Conservation (phyloP, 371 early-diverging fungal species). For the Dentiscutata heterogama region DNA sequence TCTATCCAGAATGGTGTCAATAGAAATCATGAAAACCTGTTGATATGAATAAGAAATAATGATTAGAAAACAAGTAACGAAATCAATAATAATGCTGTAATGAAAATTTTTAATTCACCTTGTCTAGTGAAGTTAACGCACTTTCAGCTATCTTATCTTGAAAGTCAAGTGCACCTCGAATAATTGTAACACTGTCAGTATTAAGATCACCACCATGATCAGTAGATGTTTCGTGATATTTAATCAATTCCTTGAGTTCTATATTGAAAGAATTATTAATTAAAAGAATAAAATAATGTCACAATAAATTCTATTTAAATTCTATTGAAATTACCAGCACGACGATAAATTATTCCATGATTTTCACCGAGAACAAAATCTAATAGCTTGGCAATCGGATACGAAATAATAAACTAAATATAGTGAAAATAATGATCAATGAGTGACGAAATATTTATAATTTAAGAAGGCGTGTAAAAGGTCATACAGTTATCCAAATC, state of each 20-base stretch:
- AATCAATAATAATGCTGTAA: not conserved
- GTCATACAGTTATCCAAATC: constrained; percentile 46
- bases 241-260: constrained; percentile 93
- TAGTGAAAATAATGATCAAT: constrained; percentile 54
- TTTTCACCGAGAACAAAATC: constrained; percentile 84
- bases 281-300: not conserved
- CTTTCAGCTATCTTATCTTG: constrained; percentile 83
- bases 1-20: constrained; percentile 75
- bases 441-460: constrained; percentile 68
- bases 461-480: not conserved
- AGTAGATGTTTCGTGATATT: constrained; percentile 75
- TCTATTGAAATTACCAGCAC: constrained; percentile 52
- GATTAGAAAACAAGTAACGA: not conserved
- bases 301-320: not conserved
- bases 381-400: constrained; percentile 81
- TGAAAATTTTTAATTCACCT: constrained; percentile 47
- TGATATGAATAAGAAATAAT: not conserved
- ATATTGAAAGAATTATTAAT: constrained; percentile 1
- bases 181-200: constrained; percentile 92
- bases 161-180: constrained; percentile 91
- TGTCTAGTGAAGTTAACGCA: constrained; percentile 89
- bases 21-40: constrained; percentile 80
- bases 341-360: constrained; percentile 83
- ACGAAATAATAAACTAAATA: constrained; percentile 77
- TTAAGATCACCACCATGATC: constrained; percentile 85